phyloP scores from a whole-genome alignment of 441 rosid genomes.

The Gossypium schwendimanii region DNA sequence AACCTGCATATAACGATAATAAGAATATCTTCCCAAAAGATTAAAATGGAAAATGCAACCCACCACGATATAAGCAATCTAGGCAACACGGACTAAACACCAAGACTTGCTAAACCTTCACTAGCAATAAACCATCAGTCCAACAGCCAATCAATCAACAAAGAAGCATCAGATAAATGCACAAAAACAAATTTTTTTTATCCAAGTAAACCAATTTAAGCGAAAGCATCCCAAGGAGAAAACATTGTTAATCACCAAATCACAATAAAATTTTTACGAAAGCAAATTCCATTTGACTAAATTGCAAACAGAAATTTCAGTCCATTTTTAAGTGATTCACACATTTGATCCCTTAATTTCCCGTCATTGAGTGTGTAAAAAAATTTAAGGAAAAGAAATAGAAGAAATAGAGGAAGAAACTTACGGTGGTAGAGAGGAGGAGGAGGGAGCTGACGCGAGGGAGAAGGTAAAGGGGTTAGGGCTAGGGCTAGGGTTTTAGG shows the following conservation, averaged over 20 bases:
- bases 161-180: not conserved
- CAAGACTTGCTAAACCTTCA: not conserved
- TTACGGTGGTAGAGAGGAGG: constrained; percentile 29
- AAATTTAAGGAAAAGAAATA: not conserved
- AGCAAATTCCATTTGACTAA: not conserved
- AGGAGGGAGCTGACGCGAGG: constrained; percentile 18
- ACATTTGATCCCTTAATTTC: not conserved
- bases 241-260: not conserved
- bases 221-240: not conserved
- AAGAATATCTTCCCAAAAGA: not conserved
- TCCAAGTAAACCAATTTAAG: not conserved
- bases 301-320: not conserved
- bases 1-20: not conserved
- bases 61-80: not conserved
- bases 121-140: not conserved
- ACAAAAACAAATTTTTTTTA: not conserved
- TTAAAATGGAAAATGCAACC: not conserved
- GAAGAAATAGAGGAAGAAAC: not conserved
- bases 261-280: not conserved
- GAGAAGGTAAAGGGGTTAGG: constrained; percentile 20
- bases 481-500: constrained; percentile 24
- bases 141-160: not conserved
- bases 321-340: not conserved
- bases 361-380: not conserved
- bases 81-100: not conserved